Evolutionary conservation across 352 stramenopile genomes (phyloP).

Genomic region (Globisporangium okanoganense): DNA sequence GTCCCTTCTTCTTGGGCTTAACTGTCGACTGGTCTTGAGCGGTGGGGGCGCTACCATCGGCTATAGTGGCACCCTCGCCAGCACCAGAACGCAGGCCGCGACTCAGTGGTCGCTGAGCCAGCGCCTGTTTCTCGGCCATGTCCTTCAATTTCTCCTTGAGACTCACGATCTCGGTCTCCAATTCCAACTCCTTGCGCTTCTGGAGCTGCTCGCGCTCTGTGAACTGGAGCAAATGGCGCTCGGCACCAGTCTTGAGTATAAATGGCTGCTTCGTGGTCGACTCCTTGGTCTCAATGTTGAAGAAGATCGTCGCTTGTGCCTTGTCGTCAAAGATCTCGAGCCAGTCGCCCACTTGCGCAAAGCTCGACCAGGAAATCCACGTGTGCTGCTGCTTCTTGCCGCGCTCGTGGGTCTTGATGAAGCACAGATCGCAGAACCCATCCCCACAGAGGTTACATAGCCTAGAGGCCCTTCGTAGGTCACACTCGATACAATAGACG

Average conservation of each 20-base stretch:
- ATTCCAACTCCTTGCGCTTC: conserved; percentile 44
- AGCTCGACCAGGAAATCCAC: conserved; percentile 49
- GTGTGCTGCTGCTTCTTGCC: conserved; percentile 64
- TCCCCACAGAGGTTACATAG: conserved; percentile 82
- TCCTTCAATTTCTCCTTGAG: conserved; percentile 55
- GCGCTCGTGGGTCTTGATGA: conserved; percentile 39
- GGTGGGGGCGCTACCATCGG: background rate
- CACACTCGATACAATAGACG: conserved; percentile 67
- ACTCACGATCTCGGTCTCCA: conserved; percentile 65
- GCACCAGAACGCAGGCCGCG: conserved; percentile 4
- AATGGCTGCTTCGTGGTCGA: conserved; percentile 49
- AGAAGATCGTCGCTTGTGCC: conserved; percentile 41
- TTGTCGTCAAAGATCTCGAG: conserved; percentile 67
- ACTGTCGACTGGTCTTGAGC: conserved; percentile 11
- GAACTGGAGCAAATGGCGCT: conserved; percentile 52
- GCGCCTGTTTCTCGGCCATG: conserved; percentile 34
- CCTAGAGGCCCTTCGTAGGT: conserved; percentile 31
- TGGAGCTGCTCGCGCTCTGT: conserved; percentile 50
- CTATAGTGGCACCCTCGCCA: background rate
- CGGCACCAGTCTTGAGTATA: conserved; percentile 44
- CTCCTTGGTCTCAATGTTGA: conserved; percentile 80
- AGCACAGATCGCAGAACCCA: conserved; percentile 68
- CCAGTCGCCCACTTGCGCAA: conserved; percentile 58
- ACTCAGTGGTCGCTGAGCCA: conserved; percentile 22
- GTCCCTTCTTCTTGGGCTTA: conserved; percentile 19